Conservation (phyloP, 495 filamentous ascomycete genomes). For the Xanthoparmelia taractica region DNA sequence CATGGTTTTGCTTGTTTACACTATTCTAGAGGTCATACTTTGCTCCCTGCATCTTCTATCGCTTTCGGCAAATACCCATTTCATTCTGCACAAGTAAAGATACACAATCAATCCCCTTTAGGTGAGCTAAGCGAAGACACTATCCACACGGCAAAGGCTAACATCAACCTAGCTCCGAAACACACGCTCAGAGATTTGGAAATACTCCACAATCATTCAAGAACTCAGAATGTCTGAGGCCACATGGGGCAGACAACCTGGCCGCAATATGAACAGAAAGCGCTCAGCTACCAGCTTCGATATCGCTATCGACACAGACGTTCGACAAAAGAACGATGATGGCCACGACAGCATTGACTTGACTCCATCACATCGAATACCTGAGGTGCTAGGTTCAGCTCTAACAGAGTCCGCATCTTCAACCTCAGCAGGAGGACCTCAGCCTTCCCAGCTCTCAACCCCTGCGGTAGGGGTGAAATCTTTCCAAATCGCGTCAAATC, state of each 20-base stretch:
- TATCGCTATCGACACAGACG: neutral
- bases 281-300: neutral
- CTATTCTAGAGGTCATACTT: neutral
- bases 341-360: neutral
- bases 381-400: neutral
- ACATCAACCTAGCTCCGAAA: neutral
- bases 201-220: neutral
- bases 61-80: neutral
- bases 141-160: neutral
- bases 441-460: neutral
- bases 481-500: neutral
- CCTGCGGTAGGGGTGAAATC: neutral
- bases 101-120: neutral
- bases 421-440: neutral
- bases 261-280: neutral
- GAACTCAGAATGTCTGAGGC: neutral
- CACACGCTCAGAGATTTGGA: neutral
- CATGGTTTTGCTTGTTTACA: neutral
- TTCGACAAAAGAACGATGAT: neutral
- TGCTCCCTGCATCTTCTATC: neutral
- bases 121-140: neutral
- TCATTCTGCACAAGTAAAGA: neutral
- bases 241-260: neutral
- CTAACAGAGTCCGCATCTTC: too few species aligned
- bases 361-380: neutral